A percentile compares a stretch with the other conserved stretches of the same genome.
phyloP scores from a whole-genome alignment of 768 basidiomycete genomes.

The Xanthoconium purpureum region DNA sequence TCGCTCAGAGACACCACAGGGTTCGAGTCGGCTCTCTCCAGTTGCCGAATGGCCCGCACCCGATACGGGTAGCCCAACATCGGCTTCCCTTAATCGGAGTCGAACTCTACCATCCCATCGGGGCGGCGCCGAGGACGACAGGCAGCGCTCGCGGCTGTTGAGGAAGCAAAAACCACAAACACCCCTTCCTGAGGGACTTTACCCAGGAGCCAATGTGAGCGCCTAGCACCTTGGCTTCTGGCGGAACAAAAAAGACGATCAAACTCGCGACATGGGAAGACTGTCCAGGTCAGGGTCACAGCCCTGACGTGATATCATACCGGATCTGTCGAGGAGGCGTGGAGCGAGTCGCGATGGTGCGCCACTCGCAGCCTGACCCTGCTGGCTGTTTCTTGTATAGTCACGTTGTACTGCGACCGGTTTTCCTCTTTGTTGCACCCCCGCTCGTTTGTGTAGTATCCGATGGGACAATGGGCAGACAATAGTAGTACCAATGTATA shows the following conservation, averaged over 20 bases:
- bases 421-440: background rate
- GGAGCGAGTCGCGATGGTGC: constrained; percentile 6
- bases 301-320: constrained; percentile 3
- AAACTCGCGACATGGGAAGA: constrained; percentile 1
- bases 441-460: background rate
- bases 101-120: constrained; percentile 54
- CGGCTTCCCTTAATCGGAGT: constrained; percentile 47
- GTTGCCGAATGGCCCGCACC: constrained; percentile 44
- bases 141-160: constrained; percentile 39
- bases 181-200: constrained; percentile 21
- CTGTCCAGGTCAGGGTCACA: background rate
- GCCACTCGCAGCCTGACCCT: constrained; percentile 10
- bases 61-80: constrained; percentile 28
- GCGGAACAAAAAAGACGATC: background rate
- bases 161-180: constrained; percentile 52
- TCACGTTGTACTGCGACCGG: background rate
- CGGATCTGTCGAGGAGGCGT: constrained; percentile 17
- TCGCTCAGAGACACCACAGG: constrained; percentile 24
- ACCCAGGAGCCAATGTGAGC: constrained; percentile 23
- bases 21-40: constrained; percentile 42
- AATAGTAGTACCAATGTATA: constrained; percentile 2
- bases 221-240: constrained; percentile 4
- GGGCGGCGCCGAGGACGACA: constrained; percentile 33
- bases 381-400: constrained; percentile 13
- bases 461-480: background rate